Evolutionary conservation across 345 rosid species (phyloP), one percentile per base, ranked within the genome.

Genomic region (Punica granatum): DNA sequence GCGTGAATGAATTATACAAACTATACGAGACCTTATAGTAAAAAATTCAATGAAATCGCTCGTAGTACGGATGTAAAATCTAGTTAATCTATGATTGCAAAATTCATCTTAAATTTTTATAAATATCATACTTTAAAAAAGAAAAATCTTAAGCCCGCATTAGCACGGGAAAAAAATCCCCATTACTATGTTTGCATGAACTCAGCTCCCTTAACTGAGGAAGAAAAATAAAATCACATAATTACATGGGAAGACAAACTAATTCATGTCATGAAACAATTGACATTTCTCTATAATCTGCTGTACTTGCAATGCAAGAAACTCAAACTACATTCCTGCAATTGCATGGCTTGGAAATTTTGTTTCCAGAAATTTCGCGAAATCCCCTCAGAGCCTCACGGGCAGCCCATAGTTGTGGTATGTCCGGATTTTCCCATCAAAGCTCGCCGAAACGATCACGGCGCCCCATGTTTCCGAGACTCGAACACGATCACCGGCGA

Each of bases 321-420:
- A n/a, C 60, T 44, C 60, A 46, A 35, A 33, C 33, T 32, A 18
- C 6, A 46, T 34, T 16, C 26, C 16, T 28, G 18, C 4, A 46
- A 42, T 15, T 12, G 13, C 35, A 33, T 26, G 28, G 33, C 69
- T 43, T 31, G 39, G 58, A 23, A 18, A 66, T 15, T 12, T 23
- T 30, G 9, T 0, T 10, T 32, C 13, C 10, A 0, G 10, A 60
- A 42, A 36, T 26, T 32, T 8, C n/a, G 1, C 7, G 13, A 32
- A 37, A 28, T 33, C 36, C 33, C 70, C 48, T 70, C 74, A 79
- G 0, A 74, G 69, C 64, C 74, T 71, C 33, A 78, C 59, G 7
- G 94, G 91, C 78, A 86, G 60, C 69, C 98, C 97, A 66, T 85
- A 86, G 73, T 86, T 90, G 60, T 85, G 90, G 76, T 84, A 93